Percentiles rank a stretch among this genome's conserved stretches.
Evolutionary conservation across 129 eudicot genomes (phyloP).

Genomic region (Deinandra increscens): DNA sequence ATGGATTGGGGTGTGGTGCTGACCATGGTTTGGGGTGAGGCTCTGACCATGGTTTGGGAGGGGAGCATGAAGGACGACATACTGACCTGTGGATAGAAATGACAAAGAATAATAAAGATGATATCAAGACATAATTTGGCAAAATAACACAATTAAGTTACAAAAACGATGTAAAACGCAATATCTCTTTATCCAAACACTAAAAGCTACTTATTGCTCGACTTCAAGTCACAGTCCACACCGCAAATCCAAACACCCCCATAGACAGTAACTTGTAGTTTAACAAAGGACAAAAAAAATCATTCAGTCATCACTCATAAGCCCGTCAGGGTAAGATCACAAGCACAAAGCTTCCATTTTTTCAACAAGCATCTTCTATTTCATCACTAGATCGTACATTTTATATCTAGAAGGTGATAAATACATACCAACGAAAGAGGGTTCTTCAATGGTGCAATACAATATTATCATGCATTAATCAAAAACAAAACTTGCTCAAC

Average conservation of each 20-base stretch:
- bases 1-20: neutral
- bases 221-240: neutral
- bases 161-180: neutral
- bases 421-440: neutral
- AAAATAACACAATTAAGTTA: neutral
- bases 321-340: neutral
- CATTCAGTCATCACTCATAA: neutral
- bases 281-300: neutral
- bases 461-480: neutral
- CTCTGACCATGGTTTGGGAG: constrained; percentile 42
- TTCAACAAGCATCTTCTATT: neutral
- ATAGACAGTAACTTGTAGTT: neutral
- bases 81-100: constrained; percentile 39
- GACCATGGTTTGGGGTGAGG: constrained; percentile 31
- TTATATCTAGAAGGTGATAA: neutral
- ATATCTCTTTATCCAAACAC: neutral
- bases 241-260: neutral
- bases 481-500: neutral
- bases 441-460: neutral
- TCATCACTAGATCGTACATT: neutral
- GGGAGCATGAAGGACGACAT: constrained; percentile 67
- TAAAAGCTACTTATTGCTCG: neutral
- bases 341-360: neutral
- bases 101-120: neutral
- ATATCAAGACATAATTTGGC: neutral